Conservation (phyloP, 495 filamentous ascomycete species). For the Lophiostoma macrostomum region DNA sequence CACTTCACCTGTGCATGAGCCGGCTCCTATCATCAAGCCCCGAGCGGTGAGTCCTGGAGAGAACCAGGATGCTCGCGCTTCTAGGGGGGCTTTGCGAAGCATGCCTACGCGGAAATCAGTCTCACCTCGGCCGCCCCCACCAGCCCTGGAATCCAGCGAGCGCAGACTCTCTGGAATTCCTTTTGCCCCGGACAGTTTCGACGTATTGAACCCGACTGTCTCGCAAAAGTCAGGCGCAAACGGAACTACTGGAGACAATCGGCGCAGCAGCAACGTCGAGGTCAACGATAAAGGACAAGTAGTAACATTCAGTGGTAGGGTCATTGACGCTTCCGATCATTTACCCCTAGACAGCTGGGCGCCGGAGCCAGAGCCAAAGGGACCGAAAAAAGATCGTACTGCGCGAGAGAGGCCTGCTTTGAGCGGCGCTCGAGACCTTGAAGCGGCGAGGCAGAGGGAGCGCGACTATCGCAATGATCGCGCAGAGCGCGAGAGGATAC, state of each 20-base stretch:
- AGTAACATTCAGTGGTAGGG: constrained; percentile 76
- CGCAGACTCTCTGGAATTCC: constrained; percentile 63
- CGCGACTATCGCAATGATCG: constrained; percentile 8
- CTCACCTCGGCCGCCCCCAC: constrained; percentile 64
- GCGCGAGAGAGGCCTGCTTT: constrained; percentile 31
- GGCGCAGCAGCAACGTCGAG: constrained; percentile 14
- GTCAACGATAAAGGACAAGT: constrained; percentile 48
- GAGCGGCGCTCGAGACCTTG: constrained; percentile 28
- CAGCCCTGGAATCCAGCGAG: constrained; percentile 39
- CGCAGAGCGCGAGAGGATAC: constrained; percentile 23
- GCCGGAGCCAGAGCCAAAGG: constrained; percentile 83
- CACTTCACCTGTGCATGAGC: constrained; percentile 25
- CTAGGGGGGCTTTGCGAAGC: constrained; percentile 44
- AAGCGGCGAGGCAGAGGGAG: constrained; percentile 27
- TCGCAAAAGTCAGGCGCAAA: constrained; percentile 11
- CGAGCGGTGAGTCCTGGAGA: constrained; percentile 50
- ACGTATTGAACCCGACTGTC: constrained; percentile 63
- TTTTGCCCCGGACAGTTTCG: constrained; percentile 87
- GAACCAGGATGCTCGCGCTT: constrained; percentile 39
- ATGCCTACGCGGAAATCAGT: constrained; percentile 71
- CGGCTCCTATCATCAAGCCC: constrained; percentile 40
- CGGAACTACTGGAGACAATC: constrained; percentile 3
- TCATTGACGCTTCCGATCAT: constrained; percentile 91
- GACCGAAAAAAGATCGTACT: constrained; percentile 49
- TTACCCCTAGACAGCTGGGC: constrained; percentile 89